Base-by-base conservation (phyloP, 257 asterid species). In the Perilla frutescens region DNA sequence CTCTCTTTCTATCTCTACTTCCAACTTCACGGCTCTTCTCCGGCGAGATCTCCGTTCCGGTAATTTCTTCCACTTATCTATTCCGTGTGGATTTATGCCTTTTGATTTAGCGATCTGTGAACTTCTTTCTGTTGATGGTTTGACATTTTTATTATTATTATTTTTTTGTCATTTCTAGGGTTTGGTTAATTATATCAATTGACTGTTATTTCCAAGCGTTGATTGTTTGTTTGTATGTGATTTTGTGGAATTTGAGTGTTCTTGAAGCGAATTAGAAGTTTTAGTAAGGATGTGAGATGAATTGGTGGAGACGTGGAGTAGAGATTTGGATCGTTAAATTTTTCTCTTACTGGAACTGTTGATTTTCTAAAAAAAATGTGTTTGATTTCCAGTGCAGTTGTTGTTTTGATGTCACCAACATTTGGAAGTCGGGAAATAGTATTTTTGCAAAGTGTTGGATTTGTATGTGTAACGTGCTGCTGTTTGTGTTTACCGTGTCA, bases 31-130 rank as follows among this genome's bases (percentile, higher is more conserved):
- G 70, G 62, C 82, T 64, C 80, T 65, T 65, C 5, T 62, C 77
- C 75, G 78, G 78, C 63, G 76, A 74, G 78, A 74, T 81, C 81
- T 66, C 74, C 78, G 79, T 66, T 71, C 71, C 39, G 83, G 81
- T 78, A 78, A 66, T 12, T 67, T 20, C 55, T 6, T 55, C 50
- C 34, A 7, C 64, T 34, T 12, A 4, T 31, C 10, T 68, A n/a
- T 62, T 58, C 36, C 32, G 12, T 49, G 26, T 73, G 57, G 39
- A 53, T 9, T 34, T 31, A 7, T 44, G 59, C 64, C 5, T 45
- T 39, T 48, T 20, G 66, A 13, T 77, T 55, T 66, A n/a, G 15
- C 55, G 32, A 14, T 76, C 26, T 13, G 56, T 8, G 44, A 44
- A 10, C 53, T 76, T n/a, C 10, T 13, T 20, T 20, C 26, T 20